Evolutionary conservation across 129 eudicot species (phyloP).

Genomic region (Daucus carota): DH1_v3.0 NC_030387.2:819501-820000

Average conservation of each 20-base stretch:
- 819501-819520: neutral
- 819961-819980: neutral
- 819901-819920: conserved; percentile 4
- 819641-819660: neutral
- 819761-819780: conserved; percentile 2
- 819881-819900: neutral
- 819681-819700: neutral
- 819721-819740: neutral
- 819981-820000: conserved; percentile 13
- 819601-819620: conserved; percentile 7
- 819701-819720: conserved; percentile 4
- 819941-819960: neutral
- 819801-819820: neutral
- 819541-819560: no score
- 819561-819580: neutral
- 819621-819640: neutral
- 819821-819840: conserved; percentile 2
- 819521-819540: no score
- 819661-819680: conserved; percentile 6
- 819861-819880: neutral
- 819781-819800: neutral
- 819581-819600: neutral
- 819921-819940: conserved; percentile 1
- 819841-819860: conserved; percentile 1
- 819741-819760: conserved; percentile 3